Evolutionary conservation across 345 rosid species (phyloP).

Genomic region (Populus euphratica): DNA sequence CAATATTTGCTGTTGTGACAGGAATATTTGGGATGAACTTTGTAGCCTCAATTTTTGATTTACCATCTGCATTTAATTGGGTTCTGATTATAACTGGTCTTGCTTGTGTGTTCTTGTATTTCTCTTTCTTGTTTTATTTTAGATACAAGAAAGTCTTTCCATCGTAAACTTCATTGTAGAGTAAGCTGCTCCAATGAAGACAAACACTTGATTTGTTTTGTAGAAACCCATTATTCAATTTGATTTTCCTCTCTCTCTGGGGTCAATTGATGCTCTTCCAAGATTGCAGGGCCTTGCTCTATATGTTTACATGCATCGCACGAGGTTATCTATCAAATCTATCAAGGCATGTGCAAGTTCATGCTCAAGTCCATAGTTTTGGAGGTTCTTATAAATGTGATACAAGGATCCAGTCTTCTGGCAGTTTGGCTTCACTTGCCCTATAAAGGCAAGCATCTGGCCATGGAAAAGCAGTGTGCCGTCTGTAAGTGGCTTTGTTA

Average conservation of each 20-base stretch:
- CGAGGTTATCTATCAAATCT: not conserved
- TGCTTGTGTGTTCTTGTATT: conserved; percentile 50
- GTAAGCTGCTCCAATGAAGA: not conserved
- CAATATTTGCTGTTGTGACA: conserved; percentile 76
- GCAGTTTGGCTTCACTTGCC: not conserved
- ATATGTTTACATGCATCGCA: not conserved
- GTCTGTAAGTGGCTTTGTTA: not conserved
- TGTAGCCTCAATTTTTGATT: conserved; percentile 56
- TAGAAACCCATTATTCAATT: conserved; percentile 7
- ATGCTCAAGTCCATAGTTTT: not conserved
- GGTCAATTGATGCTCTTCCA: not conserved
- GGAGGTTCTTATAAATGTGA: not conserved
- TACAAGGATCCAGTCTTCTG: not conserved
- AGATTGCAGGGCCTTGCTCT: not conserved
- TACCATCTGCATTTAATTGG: conserved; percentile 64
- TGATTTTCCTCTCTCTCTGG: not conserved
- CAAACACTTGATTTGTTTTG: not conserved
- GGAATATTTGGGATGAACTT: conserved; percentile 94
- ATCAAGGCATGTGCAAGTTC: not conserved
- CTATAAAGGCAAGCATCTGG: not conserved
- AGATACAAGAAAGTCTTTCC: conserved; percentile 84
- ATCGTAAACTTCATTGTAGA: conserved; percentile 28
- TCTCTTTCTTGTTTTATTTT: conserved; percentile 64
- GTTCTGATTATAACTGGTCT: conserved; percentile 64
- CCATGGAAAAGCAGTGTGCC: not conserved